phyloP scores from a whole-genome alignment of 305 asterid genomes.

The Fraxinus nigra region DNA sequence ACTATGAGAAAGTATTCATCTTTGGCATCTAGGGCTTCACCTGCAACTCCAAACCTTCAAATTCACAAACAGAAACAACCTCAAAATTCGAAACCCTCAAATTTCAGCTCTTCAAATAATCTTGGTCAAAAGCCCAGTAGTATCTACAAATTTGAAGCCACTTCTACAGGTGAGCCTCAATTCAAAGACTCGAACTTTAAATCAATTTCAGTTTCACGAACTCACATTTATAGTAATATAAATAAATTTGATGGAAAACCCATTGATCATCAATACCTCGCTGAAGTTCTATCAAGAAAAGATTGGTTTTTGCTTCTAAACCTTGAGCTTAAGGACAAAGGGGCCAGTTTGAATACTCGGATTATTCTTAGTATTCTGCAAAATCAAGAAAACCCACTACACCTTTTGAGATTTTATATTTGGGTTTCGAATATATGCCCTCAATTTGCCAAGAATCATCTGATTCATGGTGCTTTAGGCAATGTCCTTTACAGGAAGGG shows the following conservation, averaged over 20 bases:
- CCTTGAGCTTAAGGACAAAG: slow-evolving; percentile 57
- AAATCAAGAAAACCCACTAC: slow-evolving; percentile 69
- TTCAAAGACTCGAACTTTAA: slow-evolving; percentile 27
- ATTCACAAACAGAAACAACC: slow-evolving; percentile 21
- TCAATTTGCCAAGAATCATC: slow-evolving; percentile 49
- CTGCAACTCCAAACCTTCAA: slow-evolving; percentile 31
- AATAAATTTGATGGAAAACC: slow-evolving; percentile 27
- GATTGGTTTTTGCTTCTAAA: slow-evolving; percentile 79
- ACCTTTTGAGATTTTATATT: slow-evolving; percentile 59
- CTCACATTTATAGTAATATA: slow-evolving; percentile 23
- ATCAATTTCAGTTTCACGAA: slow-evolving; percentile 36
- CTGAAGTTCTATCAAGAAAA: slow-evolving; percentile 60
- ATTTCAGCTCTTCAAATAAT: slow-evolving; percentile 25
- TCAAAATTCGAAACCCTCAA: slow-evolving; percentile 25
- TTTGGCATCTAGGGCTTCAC: slow-evolving; percentile 59
- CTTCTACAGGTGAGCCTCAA: slow-evolving; percentile 47
- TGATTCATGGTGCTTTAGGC: slow-evolving; percentile 53
- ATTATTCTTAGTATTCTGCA: slow-evolving; percentile 62
- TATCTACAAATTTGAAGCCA: slow-evolving; percentile 11
- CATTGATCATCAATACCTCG: slow-evolving; percentile 51
- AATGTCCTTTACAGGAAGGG: slow-evolving; percentile 66
- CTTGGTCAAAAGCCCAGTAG: slow-evolving; percentile 20
- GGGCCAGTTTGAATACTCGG: slow-evolving; percentile 42
- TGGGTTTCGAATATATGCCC: slow-evolving; percentile 52
- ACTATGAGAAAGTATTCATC: slow-evolving; percentile 65